These are phyloP conservation scores for Hibiscus tridactylites DNA, from an alignment of 345 rosid genomes.

Conservation along the genomic window DNA sequence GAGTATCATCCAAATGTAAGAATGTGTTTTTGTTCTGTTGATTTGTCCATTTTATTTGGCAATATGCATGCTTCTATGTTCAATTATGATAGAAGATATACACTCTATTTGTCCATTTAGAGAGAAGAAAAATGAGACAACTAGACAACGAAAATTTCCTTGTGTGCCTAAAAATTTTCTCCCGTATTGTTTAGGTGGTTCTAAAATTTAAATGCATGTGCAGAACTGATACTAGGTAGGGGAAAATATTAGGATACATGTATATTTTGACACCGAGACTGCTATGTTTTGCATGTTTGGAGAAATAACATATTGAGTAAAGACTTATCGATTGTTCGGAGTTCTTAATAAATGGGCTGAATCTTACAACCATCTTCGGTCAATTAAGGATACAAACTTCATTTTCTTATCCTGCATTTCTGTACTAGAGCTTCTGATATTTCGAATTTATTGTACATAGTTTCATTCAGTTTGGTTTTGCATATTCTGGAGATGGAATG, in stretches of 20 bases:
- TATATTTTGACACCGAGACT: neutral
- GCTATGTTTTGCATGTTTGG: neutral
- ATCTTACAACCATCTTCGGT: neutral
- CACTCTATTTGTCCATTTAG: too few relatives aligned
- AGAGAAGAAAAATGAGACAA: neutral
- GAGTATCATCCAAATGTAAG: slow-evolving; percentile 84
- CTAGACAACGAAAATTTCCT: neutral
- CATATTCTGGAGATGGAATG: neutral
- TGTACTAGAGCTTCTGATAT: slow-evolving; percentile 1
- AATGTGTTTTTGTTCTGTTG: slow-evolving; percentile 3
- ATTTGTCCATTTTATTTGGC: neutral
- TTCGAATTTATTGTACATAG: neutral
- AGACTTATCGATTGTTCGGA: neutral
- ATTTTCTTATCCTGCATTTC: neutral
- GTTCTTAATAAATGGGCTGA: neutral
- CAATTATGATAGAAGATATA: neutral
- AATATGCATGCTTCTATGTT: neutral
- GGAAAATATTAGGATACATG: neutral
- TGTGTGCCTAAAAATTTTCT: neutral
- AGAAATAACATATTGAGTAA: neutral
- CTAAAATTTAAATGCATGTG: neutral
- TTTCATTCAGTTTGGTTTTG: neutral
- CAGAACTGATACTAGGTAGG: neutral
- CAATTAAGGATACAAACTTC: neutral
- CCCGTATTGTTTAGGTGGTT: neutral